Base-by-base conservation (phyloP, 192 early-diverging fungal species). In the Gigaspora rosea region DNA sequence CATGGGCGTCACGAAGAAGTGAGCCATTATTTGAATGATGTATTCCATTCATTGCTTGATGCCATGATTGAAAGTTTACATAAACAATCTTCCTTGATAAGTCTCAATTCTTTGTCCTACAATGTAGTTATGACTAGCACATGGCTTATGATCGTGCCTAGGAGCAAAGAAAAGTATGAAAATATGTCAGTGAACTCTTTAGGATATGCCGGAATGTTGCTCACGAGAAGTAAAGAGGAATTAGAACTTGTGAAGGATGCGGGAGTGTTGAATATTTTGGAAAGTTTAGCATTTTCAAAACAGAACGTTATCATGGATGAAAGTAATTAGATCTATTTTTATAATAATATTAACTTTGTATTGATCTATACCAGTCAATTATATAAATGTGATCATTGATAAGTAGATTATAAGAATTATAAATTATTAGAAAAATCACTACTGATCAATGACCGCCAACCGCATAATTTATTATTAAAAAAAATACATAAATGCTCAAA, bases 141-240 rank as follows among this genome's bases (percentile, higher is more conserved):
- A 32, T 89, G 85, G 47, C 86, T 88, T 83, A 81, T 89, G 82
- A 79, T 89, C 4, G 83, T 87, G 0, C 87, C 88, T 50, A 82
- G 15, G 80, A 22, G 4, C 59, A 20, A 18, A 18, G 67, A 74
- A 63, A 58, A 75, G 41, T 59, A 49, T 41, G n/a, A 65, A 10
- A 63, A 71, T 15, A 41, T 86, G 15, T 71, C 79, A 9, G 68
- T 89, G 9, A 89, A 89, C 63, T 87, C 88, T 3, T 52, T 89
- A 75, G 86, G 82, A 12, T 89, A 85, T 80, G 82, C 85, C 10
- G 88, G 88, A 4, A 76, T 81, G 71, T 63, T 89, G 4, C 59
- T 89, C 35, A 70, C 79, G 46, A 88, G 82, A 71, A 81, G 78
- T 0, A 18, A 73, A 8, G 82, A 85, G 49, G 84, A 88, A 69